Base-by-base conservation (phyloP, 169 alveolate genomes). In the Eimeria praecox region DNA sequence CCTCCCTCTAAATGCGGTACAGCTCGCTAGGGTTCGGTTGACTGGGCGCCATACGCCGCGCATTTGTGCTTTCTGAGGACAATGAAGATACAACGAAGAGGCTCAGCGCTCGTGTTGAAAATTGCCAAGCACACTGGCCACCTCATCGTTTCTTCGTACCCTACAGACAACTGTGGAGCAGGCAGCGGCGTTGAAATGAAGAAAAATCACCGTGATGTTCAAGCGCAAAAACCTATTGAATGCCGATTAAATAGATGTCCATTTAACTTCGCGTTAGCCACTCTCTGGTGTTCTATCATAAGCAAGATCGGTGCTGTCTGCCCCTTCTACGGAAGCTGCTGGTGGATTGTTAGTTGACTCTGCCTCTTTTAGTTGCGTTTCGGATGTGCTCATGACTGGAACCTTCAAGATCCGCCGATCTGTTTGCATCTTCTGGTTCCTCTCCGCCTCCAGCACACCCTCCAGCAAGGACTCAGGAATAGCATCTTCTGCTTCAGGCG, bases 371-470 rank as follows among this genome's bases (percentile, higher is more conserved):
- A 12, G 66, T n/a, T 27, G 14, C 2, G 24, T 44, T 5, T 44
- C 64, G 42, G 66, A 18, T 46, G 35, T 40, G 38, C 0, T 16
- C n/a, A 78, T 44, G 16, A n/a, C 46, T 49, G 92, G 54, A 75
- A 54, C 14, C 77, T 85, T 85, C 78, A 38, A 38, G 52, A 10
- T 85, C 54, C 56, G 77, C 9, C 52, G 49, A 14, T 66, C 80
- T 64, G 94, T 9, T 66, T 83, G 83, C 46, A 16, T 42, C 62
- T 87, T 82, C 83, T 87, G 94, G 14, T 87, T 69, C 54, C 94
- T 87, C 83, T 87, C 94, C 44, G 94, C 94, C 18, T 87, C 83
- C 82, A 59, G 44, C n/a, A 64, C 94, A 27, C 83, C 83, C 78
- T 75, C 62, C 64, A 87, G 42, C 49, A 87, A 83, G 46, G 94